These are phyloP conservation scores for Cetraspora pellucida DNA, from an alignment of 192 early-diverging fungal genomes.

Conservation along the genomic window DNA sequence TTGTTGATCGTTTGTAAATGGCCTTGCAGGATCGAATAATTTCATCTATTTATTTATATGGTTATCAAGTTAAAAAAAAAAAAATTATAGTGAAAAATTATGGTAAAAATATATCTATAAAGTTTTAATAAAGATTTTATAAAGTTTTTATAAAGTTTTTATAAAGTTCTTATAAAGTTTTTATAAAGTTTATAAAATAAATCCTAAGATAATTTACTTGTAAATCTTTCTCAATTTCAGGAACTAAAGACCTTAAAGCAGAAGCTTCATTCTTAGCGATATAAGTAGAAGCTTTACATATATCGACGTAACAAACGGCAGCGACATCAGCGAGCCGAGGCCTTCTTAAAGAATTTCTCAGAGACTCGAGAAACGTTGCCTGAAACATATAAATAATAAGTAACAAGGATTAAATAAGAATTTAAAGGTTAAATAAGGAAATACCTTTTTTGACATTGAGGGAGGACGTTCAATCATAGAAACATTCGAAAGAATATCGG, in stretches of 20 bases:
- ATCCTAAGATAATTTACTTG: slow-evolving; percentile 44
- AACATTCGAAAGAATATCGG: slow-evolving; percentile 71
- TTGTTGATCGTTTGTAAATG: slow-evolving; percentile 55
- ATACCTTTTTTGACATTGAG: slow-evolving; percentile 17
- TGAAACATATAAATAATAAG: slow-evolving; percentile 22
- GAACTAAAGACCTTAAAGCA: slow-evolving; percentile 63
- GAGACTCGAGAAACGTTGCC: slow-evolving; percentile 54
- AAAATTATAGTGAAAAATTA: no score
- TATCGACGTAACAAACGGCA: slow-evolving; percentile 72
- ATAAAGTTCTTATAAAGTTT: not conserved
- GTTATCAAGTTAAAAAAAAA: no score
- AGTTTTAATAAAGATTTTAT: not conserved
- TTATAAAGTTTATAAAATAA: not conserved
- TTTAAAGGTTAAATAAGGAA: not conserved
- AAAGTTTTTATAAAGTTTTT: not conserved
- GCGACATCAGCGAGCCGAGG: slow-evolving; percentile 67
- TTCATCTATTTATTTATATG: slow-evolving; percentile 56
- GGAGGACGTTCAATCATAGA: slow-evolving; percentile 41
- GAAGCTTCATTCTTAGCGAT: slow-evolving; percentile 64
- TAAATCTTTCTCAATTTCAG: slow-evolving; percentile 77
- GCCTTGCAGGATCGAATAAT: slow-evolving; percentile 62
- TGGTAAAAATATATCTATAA: not conserved
- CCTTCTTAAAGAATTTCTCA: slow-evolving; percentile 56
- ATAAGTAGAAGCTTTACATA: slow-evolving; percentile 74
- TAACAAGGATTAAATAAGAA: not conserved